Evolutionary conservation across 495 filamentous ascomycete species (phyloP), one percentile per base, ranked within the genome.

Genomic region (Aspergillus haitiensis): DNA sequence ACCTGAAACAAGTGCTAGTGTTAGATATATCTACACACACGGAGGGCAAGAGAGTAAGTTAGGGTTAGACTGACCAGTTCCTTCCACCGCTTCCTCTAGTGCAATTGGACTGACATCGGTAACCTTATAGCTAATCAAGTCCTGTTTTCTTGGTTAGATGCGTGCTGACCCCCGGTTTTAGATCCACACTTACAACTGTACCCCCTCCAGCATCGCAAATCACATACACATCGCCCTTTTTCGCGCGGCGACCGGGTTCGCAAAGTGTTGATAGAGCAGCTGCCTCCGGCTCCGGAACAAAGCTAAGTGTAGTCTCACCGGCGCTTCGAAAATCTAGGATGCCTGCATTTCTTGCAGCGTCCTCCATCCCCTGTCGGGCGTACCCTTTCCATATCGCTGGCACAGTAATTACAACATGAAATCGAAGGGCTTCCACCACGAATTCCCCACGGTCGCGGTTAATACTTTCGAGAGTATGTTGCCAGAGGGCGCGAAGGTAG

Each of bases 311-410:
- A 8, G 55, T 58, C 46, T 58, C 45, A n/a, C 55, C 55, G 6
- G 55, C 55, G 2, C 34, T 31, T 16, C 55, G 45, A 39, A 32
- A n/a, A 11, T 15, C 16, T 21, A 58, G 16, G 15, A 58, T 50
- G 7, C 55, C 55, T 10, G 55, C 55, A 9, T 58, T 31, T 50
- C 55, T 35, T 9, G 55, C 55, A n/a, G 55, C 55, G 6, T 58
- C 55, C 18, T 58, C 45, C 55, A 58, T 58, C 6, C 55, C 55
- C 34, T 58, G 55, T 32, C 55, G 12, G 10, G 55, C 55, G 33
- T 58, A 58, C 15, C 55, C 55, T 35, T 58, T 58, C 55, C 55
- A 58, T 33, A 58, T 58, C 3, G 55, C 55, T 9, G 55, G 55
- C 12, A 58, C 55, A 12, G 55, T 58, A 42, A 58, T 58, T 0